Conservation (phyloP, 2,329 filamentous ascomycete genomes). For the Fusarium mundagurra region DNA sequence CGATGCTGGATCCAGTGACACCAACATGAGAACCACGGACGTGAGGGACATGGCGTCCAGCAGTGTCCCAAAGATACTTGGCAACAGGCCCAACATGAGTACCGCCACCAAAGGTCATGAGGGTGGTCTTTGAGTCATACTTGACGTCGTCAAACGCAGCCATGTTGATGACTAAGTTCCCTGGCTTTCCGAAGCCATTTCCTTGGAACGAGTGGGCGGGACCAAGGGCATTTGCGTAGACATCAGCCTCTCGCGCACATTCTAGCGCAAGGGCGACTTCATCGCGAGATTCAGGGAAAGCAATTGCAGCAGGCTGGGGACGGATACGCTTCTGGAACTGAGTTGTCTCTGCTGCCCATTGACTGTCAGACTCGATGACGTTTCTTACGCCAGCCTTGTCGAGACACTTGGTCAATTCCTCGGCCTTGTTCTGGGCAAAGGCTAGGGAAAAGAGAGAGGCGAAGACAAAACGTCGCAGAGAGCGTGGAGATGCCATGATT, state of each 20-base stretch:
- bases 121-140: conserved; percentile 27
- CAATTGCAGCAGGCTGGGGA: conserved; percentile 34
- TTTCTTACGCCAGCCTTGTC: conserved; percentile 28
- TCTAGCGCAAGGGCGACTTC: conserved; percentile 34
- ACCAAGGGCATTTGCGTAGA: conserved; percentile 37
- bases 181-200: conserved; percentile 33
- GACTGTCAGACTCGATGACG: conserved; percentile 31
- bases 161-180: conserved; percentile 41
- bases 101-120: conserved; percentile 38
- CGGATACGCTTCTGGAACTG: conserved; percentile 38
- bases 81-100: conserved; percentile 35
- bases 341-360: conserved; percentile 24
- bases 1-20: conserved; percentile 36
- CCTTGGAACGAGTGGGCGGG: conserved; percentile 39
- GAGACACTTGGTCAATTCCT: conserved; percentile 23
- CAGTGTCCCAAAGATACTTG: conserved; percentile 41
- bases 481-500: conserved; percentile 1
- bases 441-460: background rate
- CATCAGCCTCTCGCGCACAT: conserved; percentile 37
- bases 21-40: conserved; percentile 39
- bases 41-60: conserved; percentile 39
- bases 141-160: conserved; percentile 35
- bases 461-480: conserved; percentile 8
- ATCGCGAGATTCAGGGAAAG: conserved; percentile 32
- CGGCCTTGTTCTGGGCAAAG: conserved; percentile 13